Evolutionary conservation across 2,329 filamentous ascomycete genomes (phyloP).

Genomic region (Epichloe baconii): DNA sequence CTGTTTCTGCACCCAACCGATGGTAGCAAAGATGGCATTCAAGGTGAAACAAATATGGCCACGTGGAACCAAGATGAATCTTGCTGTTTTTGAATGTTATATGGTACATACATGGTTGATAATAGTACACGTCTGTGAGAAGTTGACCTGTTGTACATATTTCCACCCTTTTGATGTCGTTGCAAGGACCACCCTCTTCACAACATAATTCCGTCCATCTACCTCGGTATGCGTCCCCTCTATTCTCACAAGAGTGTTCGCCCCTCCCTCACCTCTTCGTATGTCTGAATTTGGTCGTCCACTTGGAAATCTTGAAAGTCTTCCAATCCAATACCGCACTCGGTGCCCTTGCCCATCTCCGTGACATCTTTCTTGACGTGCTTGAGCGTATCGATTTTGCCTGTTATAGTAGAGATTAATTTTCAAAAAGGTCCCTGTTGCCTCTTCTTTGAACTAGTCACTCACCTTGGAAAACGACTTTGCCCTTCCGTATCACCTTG

Average conservation of each 20-base stretch:
- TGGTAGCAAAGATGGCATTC: slow-evolving; percentile 18
- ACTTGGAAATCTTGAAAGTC: slow-evolving; percentile 64
- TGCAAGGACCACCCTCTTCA: not conserved
- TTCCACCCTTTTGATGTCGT: not conserved
- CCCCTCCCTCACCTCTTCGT: slow-evolving; percentile 67
- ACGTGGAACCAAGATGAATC: not conserved
- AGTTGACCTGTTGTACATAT: not conserved
- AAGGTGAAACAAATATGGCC: not conserved
- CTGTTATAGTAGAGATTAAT: slow-evolving; percentile 29
- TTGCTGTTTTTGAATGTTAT: not conserved
- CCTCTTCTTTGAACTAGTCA: too few species aligned
- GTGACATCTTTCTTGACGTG: slow-evolving; percentile 83
- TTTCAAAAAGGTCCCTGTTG: not conserved
- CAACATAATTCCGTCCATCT: not conserved
- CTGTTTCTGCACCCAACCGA: slow-evolving; percentile 34
- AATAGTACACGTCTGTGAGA: not conserved
- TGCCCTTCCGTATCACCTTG: slow-evolving; percentile 56
- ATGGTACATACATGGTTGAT: not conserved
- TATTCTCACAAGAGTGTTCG: slow-evolving; percentile 33
- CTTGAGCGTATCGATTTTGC: slow-evolving; percentile 68
- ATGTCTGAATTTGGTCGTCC: slow-evolving; percentile 80
- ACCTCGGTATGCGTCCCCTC: not conserved
- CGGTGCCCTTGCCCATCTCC: slow-evolving; percentile 83
- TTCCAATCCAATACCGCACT: slow-evolving; percentile 82
- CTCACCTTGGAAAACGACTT: slow-evolving; percentile 73